Evolutionary conservation across 768 basidiomycete genomes (phyloP).

Genomic region (Neoboletus magnificus): DNA sequence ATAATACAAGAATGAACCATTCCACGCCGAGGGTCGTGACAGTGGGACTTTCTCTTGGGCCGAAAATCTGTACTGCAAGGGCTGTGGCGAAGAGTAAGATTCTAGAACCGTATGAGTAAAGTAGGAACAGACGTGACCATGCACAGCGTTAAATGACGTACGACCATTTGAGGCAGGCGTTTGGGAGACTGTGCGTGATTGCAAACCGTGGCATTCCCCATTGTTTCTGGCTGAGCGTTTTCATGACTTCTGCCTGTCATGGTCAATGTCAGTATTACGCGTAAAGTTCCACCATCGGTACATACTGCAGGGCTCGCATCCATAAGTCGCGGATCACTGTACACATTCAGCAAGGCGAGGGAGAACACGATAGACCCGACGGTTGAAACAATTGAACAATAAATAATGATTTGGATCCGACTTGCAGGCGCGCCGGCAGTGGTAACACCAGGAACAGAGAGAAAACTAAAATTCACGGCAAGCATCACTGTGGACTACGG

Average conservation of each 20-base stretch:
- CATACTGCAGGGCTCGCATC: constrained; percentile 6
- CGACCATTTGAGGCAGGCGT: constrained; percentile 15
- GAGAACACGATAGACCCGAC: constrained; percentile 14
- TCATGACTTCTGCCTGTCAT: constrained; percentile 5
- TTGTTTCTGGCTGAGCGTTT: neutral
- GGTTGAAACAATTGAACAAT: constrained; percentile 11
- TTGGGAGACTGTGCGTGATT: constrained; percentile 15
- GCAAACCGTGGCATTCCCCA: constrained; percentile 8
- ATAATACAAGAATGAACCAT: constrained; percentile 5
- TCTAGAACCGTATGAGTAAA: neutral
- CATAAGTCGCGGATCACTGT: constrained; percentile 5
- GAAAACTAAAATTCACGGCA: constrained; percentile 16
- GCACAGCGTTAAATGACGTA: neutral
- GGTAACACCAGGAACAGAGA: constrained; percentile 9
- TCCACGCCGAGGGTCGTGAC: constrained; percentile 2
- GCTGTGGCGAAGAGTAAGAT: constrained; percentile 9
- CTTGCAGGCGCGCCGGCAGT: neutral
- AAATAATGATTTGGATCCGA: constrained; percentile 7
- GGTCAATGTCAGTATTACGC: neutral
- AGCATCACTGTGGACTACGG: constrained; percentile 18
- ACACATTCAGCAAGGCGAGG: constrained; percentile 6
- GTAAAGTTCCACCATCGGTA: neutral
- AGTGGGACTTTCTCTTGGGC: neutral
- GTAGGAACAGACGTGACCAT: neutral
- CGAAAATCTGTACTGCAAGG: constrained; percentile 10